phyloP scores from a whole-genome alignment of 805 yeast genomes.

The Zygotorulaspora florentina region DNA sequence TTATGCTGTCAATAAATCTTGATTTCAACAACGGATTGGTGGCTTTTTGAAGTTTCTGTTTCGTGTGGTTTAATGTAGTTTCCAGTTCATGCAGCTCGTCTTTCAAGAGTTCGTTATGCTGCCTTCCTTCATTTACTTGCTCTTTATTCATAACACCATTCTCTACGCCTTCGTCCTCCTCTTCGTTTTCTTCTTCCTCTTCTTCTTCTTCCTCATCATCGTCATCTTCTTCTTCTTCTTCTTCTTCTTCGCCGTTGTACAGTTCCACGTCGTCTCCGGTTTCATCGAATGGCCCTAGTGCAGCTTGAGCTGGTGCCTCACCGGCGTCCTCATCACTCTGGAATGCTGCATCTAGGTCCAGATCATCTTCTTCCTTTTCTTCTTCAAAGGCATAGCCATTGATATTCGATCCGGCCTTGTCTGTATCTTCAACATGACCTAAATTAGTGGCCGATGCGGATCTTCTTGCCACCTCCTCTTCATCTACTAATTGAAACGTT shows the following conservation, averaged over 20 bases:
- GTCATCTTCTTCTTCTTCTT: constrained; percentile 34
- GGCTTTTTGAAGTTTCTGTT: constrained; percentile 65
- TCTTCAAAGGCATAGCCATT: constrained; percentile 20
- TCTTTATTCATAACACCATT: constrained; percentile 49
- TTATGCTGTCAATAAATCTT: constrained; percentile 78
- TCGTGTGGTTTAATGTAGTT: constrained; percentile 68
- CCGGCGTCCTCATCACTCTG: constrained; percentile 38
- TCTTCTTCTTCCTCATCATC: constrained; percentile 46
- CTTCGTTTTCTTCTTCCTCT: constrained; percentile 44
- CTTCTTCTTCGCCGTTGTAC: constrained; percentile 35
- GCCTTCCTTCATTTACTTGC: constrained; percentile 52
- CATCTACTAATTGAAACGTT: constrained; percentile 68
- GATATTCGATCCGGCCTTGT: background rate
- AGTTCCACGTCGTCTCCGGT: constrained; percentile 37
- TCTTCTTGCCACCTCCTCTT: constrained; percentile 36
- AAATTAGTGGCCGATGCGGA: constrained; percentile 20
- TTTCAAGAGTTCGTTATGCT: constrained; percentile 66
- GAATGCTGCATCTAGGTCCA: constrained; percentile 55
- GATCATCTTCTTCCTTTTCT: constrained; percentile 46
- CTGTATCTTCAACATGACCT: constrained; percentile 13
- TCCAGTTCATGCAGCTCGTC: constrained; percentile 87
- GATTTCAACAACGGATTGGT: constrained; percentile 80
- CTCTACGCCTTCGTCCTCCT: constrained; percentile 45
- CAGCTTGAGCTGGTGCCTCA: constrained; percentile 16
- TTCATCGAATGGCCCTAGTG: constrained; percentile 28